Conservation (phyloP, 2,329 filamentous ascomycete species). For the Aspergillus sp. region DNA sequence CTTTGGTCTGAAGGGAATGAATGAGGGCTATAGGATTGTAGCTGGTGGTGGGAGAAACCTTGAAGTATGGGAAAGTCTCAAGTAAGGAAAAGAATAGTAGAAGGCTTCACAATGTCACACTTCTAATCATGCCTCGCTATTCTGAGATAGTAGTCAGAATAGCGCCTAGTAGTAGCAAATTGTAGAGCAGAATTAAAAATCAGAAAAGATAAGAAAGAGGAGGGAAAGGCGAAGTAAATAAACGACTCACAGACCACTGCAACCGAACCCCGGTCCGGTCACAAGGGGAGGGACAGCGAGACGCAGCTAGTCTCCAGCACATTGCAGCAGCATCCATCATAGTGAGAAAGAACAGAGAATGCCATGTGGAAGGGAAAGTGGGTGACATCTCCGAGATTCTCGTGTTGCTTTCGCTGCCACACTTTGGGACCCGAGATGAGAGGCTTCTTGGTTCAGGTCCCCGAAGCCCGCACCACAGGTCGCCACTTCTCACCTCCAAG, state of each 20-base stretch:
- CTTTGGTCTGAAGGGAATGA: no score
- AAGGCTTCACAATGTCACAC: not conserved
- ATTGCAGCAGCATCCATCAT: no score
- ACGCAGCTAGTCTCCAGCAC: no score
- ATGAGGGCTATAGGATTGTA: not conserved
- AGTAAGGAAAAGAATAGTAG: not conserved
- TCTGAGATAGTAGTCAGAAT: not conserved
- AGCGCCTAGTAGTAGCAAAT: not conserved
- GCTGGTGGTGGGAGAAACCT: not conserved
- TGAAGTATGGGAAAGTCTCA: not conserved
- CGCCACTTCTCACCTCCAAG: no score
- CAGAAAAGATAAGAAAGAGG: not conserved
- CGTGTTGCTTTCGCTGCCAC: no score
- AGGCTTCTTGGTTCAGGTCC: not conserved
- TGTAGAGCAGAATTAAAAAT: not conserved
- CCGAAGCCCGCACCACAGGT: not conserved
- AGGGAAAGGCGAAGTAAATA: not conserved
- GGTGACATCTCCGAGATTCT: no score
- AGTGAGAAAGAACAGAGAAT: no score
- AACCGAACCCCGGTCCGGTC: no score
- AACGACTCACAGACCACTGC: not conserved
- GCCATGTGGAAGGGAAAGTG: no score
- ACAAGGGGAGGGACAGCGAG: no score
- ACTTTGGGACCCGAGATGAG: no score
- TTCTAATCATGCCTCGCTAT: not conserved